Conservation (phyloP, 1,284 basidiomycete species). For the Phellinidium pouzarii region DNA sequence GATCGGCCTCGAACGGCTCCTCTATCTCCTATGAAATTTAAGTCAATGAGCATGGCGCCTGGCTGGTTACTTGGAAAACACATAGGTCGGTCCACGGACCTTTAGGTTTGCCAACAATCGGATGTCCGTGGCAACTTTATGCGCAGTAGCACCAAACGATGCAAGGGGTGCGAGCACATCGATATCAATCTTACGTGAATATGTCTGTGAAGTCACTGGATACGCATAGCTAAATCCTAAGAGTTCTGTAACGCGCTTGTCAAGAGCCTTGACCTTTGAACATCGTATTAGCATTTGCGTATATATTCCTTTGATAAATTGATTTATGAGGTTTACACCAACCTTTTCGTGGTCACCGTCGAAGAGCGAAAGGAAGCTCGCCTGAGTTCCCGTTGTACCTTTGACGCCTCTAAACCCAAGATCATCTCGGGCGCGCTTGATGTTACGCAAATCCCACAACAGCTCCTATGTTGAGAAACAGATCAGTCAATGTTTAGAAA, state of each 20-base stretch:
- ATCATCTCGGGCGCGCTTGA: slow-evolving; percentile 87
- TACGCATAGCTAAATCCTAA: slow-evolving; percentile 93
- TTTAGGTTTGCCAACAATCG: slow-evolving; percentile 90
- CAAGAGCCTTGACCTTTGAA: slow-evolving; percentile 78
- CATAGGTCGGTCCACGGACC: slow-evolving; percentile 29
- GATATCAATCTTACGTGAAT: slow-evolving; percentile 95
- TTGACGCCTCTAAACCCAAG: slow-evolving; percentile 98
- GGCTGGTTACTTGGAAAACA: background rate
- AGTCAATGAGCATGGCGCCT: background rate
- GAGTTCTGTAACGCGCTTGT: slow-evolving; percentile 83
- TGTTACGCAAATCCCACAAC: slow-evolving; percentile 93
- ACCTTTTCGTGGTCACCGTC: slow-evolving; percentile 93
- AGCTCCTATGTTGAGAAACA: slow-evolving; percentile 67
- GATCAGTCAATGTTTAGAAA: slow-evolving; percentile 6
- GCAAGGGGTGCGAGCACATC: slow-evolving; percentile 89
- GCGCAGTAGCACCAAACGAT: slow-evolving; percentile 90
- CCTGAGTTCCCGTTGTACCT: slow-evolving; percentile 98
- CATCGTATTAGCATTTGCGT: background rate
- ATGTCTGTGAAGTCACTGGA: slow-evolving; percentile 97
- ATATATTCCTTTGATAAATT: slow-evolving; percentile 1
- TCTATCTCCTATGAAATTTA: slow-evolving; percentile 74
- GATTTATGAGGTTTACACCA: slow-evolving; percentile 7
- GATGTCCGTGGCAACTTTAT: slow-evolving; percentile 97
- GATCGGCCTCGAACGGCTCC: slow-evolving; percentile 98
- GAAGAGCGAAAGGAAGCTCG: slow-evolving; percentile 91